Percentiles rank a stretch among this genome's conserved stretches.
phyloP scores from a whole-genome alignment of 768 basidiomycete species.

The Fibroporia radiculosa region DNA sequence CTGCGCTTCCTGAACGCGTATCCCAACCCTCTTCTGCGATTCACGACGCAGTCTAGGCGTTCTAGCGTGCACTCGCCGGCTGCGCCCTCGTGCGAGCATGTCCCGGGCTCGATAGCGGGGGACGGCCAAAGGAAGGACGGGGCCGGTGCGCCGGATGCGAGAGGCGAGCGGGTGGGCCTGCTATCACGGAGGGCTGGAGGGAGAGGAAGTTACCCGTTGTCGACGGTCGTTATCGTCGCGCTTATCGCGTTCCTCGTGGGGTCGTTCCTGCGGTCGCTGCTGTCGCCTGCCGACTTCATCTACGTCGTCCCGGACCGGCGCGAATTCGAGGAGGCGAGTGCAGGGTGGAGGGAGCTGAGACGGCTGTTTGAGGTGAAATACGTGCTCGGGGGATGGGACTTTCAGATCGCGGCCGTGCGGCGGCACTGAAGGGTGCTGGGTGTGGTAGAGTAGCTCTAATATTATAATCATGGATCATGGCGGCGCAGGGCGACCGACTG shows the following conservation, averaged over 20 bases:
- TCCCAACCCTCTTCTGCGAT: constrained; percentile 48
- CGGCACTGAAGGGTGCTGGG: constrained; percentile 42
- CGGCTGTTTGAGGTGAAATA: constrained; percentile 78
- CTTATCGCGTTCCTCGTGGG: constrained; percentile 89
- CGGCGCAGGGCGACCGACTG: not conserved
- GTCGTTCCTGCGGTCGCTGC: constrained; percentile 78
- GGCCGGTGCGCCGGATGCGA: not conserved
- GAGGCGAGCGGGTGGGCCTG: constrained; percentile 3
- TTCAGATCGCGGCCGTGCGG: constrained; percentile 79
- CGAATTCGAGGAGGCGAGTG: constrained; percentile 42
- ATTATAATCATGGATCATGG: constrained; percentile 3
- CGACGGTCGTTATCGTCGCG: constrained; percentile 66
- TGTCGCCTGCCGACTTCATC: constrained; percentile 88
- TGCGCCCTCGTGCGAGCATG: not conserved
- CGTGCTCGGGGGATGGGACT: constrained; percentile 78
- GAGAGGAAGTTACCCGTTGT: constrained; percentile 30
- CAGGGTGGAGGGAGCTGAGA: constrained; percentile 80
- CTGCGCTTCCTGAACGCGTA: constrained; percentile 56
- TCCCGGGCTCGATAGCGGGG: not conserved
- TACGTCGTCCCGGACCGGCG: constrained; percentile 58
- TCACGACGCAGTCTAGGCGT: constrained; percentile 29
- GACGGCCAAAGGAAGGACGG: constrained; percentile 8
- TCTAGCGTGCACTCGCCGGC: constrained; percentile 10
- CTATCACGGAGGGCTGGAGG: constrained; percentile 6
- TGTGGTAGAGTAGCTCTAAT: not conserved